Conservation (phyloP, 306 rosid species). For the Glycyrrhiza uralensis region DNA sequence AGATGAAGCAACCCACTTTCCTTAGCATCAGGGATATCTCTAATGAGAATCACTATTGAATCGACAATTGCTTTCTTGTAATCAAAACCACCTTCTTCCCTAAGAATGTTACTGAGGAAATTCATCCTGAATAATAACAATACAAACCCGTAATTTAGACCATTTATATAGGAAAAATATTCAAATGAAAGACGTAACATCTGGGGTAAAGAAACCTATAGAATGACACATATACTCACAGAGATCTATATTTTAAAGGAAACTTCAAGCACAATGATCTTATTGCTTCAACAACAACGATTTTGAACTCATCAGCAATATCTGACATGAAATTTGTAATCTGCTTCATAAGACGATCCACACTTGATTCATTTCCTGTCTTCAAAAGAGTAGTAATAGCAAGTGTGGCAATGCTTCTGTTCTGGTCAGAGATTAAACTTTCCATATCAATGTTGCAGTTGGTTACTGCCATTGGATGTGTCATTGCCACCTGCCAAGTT, state of each 20-base stretch:
- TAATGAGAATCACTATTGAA: constrained; percentile 91
- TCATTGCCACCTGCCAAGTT: constrained; percentile 91
- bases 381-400: constrained; percentile 97
- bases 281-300: constrained; percentile 98
- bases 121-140: constrained; percentile 65
- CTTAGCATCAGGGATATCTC: constrained; percentile 96
- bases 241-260: constrained; percentile 88
- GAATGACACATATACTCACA: constrained; percentile 59
- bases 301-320: constrained; percentile 96
- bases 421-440: constrained; percentile 92
- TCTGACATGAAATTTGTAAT: constrained; percentile 98
- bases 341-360: constrained; percentile 97
- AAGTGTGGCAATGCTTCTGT: constrained; percentile 98
- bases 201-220: not conserved
- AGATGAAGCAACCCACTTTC: constrained; percentile 98
- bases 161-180: not conserved
- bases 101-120: constrained; percentile 94
- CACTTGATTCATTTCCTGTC: constrained; percentile 98
- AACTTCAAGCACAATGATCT: constrained; percentile 92
- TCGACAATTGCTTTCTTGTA: constrained; percentile 98
- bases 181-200: not conserved
- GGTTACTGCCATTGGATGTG: constrained; percentile 98
- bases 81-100: constrained; percentile 99
- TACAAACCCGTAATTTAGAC: constrained; percentile 14
- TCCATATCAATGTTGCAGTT: constrained; percentile 99